Percentiles rank a stretch among this genome's conserved stretches.
Evolutionary conservation across 176 grass and related monocot species (phyloP).

Genomic region (Paspalum notatum): DNA sequence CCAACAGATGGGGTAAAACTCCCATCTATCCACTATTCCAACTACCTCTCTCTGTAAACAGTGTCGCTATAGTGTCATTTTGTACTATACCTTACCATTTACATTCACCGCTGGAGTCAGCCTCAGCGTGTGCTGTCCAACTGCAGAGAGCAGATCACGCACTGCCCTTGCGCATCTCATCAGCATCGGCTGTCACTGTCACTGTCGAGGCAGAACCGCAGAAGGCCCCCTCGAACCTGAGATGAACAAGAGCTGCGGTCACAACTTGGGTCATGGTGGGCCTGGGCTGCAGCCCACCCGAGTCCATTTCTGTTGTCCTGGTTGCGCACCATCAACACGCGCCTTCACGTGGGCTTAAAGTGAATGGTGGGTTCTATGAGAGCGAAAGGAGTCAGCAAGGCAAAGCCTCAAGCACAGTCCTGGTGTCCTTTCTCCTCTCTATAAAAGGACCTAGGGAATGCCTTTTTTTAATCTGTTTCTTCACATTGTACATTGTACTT

Average conservation of each 20-base stretch:
- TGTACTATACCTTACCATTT: no score
- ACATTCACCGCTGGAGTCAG: no score
- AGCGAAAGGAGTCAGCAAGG: not conserved
- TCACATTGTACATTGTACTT: no score
- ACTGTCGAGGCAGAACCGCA: not conserved
- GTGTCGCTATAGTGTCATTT: no score
- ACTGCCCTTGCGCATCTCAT: no score
- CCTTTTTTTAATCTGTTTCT: no score
- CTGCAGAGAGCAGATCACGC: not conserved
- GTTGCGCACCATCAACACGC: slow-evolving; percentile 8
- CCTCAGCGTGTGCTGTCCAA: not conserved
- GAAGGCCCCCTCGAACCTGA: not conserved
- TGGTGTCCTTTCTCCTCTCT: no score
- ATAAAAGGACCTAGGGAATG: no score
- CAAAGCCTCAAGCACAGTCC: not conserved
- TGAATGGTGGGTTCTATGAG: slow-evolving; percentile 14
- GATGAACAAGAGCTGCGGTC: slow-evolving; percentile 21
- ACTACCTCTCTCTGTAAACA: no score
- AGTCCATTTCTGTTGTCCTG: not conserved
- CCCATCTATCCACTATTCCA: no score
- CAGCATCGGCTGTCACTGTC: slow-evolving; percentile 7
- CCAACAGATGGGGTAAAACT: no score
- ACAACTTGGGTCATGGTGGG: slow-evolving; percentile 18
- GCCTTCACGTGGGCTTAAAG: slow-evolving; percentile 54
- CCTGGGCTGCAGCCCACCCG: slow-evolving; percentile 11